Evolutionary conservation across 2,329 filamentous ascomycete species (phyloP), one percentile per base, ranked within the genome.

Genomic region (Alternaria alternata): DNA sequence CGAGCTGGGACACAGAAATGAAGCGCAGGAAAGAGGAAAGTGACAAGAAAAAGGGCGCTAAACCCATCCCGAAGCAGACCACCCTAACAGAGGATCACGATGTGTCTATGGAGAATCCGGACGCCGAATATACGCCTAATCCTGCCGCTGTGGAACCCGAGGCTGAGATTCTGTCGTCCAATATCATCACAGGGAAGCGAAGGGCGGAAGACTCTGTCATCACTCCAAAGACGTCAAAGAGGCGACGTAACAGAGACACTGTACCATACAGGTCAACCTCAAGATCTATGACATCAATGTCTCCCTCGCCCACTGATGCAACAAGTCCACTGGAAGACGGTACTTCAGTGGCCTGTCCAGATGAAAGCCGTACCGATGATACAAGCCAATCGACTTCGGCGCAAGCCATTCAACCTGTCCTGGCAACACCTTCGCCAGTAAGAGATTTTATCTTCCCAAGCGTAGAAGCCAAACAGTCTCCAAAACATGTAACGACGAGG

Each of bases 1-100:
- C 57, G 12, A 54, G 43, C 6, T 65, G 59, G 24, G 59, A 57
- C 44, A 57, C 62, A 8, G 51, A 48, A 14, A 59, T 65, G 57
- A 61, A 44, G 39, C 57, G 53, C 22, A 54, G 41, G 30, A 46
- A 55, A 32, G 18, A 8, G n/a, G 38, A 32, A 34, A 42, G 26
- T 5, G 43, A 36, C 38, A 36, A 51, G 34, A 55, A 62, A 34
- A 42, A 58, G 28, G 28, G 39, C 26, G 22, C 18, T n/a, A 30
- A 36, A 24, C 38, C 47, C 11, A 28, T 5, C 34, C 26, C 36
- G 18, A 43, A 54, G 12, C 18, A 22, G 26, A n/a, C 43, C 16
- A 30, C 24, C 14, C 34, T 51, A 32, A 7, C 12, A 30, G 22
- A 32, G 24, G 49, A 57, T 16, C 38, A 42, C 7, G 28, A 49